Base-by-base conservation (phyloP, 768 basidiomycete genomes). In the Tylopilus intermedius region DNA sequence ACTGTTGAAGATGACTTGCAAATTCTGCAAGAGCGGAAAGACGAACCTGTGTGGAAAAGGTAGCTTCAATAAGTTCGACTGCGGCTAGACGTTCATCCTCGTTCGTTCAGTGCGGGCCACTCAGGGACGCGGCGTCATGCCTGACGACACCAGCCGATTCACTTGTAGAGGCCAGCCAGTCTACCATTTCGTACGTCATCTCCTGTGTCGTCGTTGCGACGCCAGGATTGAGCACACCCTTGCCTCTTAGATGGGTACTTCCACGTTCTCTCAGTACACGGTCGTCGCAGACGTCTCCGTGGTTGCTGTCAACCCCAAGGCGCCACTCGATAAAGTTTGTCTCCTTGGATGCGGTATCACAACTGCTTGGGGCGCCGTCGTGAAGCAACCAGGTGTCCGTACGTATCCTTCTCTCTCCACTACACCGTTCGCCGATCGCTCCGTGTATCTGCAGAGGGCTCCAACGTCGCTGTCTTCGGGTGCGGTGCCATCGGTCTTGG, bases 221-320 rank as follows among this genome's bases (percentile, higher is more conserved):
- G 11, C 43, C 29, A 21, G 30, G 30, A 30, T 30, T 30, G 30
- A 30, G 30, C 30, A 21, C 21, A 14, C 38, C 9, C 35, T 14
- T 44, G n/a, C 41, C 37, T 39, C 29, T 33, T 51, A 96, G 94
- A 99, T 98, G 96, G 96, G 96, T 40, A 92, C 88, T 26, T 98
- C 95, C 30, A 95, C 96, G 2, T 99, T 99, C 76, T 96, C 95
- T n/a, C 94, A 98, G 69, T 99, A 98, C 76, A 96, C 96, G 8
- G 96, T 99, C 54, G 93, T 99, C 2, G 90, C 93, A 43, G 94
- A 99, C 59, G 94, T 94, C 42, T 98, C 94, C 18, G 90, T 99
- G 24, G 96, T 98, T 18, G 83, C 91, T 14, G 85, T 99, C 54
- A 84, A 86, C 73, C 78, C 81, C 55, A 74, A 79, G 55, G 96